Conservation (phyloP, 768 basidiomycete genomes). For the Lenzites betulinus region DNA sequence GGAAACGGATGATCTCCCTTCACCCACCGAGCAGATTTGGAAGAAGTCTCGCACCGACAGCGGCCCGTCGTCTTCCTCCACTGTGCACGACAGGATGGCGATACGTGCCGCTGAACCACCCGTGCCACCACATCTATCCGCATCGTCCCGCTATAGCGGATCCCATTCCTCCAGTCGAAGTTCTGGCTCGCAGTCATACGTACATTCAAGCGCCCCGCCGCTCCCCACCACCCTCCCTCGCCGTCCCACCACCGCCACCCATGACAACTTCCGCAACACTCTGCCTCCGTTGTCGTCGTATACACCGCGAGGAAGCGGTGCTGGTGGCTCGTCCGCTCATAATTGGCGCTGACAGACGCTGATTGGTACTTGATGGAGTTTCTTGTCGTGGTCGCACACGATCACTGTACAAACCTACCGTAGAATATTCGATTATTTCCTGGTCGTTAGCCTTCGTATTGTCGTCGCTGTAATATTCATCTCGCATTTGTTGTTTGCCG, state of each 20-base stretch:
- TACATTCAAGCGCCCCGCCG: background rate
- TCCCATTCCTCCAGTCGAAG: constrained; percentile 6
- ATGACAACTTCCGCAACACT: constrained; percentile 13
- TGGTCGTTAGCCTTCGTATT: background rate
- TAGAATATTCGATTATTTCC: constrained; percentile 10
- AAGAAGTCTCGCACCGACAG: constrained; percentile 58
- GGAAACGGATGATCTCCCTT: constrained; percentile 50
- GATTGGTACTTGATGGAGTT: background rate
- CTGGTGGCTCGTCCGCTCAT: constrained; percentile 15
- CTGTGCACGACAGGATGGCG: constrained; percentile 7
- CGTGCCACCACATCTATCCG: background rate
- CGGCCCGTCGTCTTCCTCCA: constrained; percentile 14
- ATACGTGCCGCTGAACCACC: constrained; percentile 2
- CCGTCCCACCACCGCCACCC: constrained; percentile 1
- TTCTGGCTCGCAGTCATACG: constrained; percentile 1
- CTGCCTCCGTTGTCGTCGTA: constrained; percentile 6
- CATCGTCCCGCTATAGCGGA: constrained; percentile 6
- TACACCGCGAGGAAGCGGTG: constrained; percentile 12
- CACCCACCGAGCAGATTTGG: constrained; percentile 71
- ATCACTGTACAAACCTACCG: constrained; percentile 12
- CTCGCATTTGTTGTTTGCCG: background rate
- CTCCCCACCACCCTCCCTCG: constrained; percentile 7
- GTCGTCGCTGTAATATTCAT: constrained; percentile 13
- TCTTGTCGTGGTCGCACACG: constrained; percentile 6
- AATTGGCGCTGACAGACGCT: constrained; percentile 21